phyloP scores from a whole-genome alignment of 2,329 filamentous ascomycete species.

The Dichotomopilus funicola region DNA sequence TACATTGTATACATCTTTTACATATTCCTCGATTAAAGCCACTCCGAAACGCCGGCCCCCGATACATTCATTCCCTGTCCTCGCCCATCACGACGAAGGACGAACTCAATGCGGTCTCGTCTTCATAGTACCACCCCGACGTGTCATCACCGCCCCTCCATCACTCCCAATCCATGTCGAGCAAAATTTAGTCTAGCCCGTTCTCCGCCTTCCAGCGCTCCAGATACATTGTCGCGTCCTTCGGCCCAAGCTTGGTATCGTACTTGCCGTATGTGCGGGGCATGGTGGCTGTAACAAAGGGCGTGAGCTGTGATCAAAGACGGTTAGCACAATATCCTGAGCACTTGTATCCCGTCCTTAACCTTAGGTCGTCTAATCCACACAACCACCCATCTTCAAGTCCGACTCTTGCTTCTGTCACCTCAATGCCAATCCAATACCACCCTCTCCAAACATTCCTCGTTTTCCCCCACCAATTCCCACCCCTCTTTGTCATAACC shows the following conservation, averaged over 20 bases:
- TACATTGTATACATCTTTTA: neutral
- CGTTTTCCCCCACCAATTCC: neutral
- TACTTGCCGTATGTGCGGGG: slow-evolving; percentile 47
- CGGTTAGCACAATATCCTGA: neutral
- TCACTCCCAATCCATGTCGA: neutral
- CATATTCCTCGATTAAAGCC: slow-evolving; percentile 3
- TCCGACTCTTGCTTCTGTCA: too few species aligned
- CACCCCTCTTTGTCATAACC: neutral
- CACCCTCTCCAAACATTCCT: too few species aligned
- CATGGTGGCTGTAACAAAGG: slow-evolving; percentile 64
- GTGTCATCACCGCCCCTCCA: neutral
- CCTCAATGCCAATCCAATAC: too few species aligned
- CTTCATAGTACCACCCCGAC: neutral
- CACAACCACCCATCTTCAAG: neutral
- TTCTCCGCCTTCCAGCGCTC: slow-evolving; percentile 63
- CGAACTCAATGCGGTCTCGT: neutral
- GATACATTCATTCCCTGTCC: neutral
- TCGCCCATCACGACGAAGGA: neutral
- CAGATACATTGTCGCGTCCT: slow-evolving; percentile 56
- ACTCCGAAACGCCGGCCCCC: slow-evolving; percentile 9
- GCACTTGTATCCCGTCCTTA: neutral
- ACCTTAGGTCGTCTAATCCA: neutral
- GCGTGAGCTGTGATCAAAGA: slow-evolving; percentile 55
- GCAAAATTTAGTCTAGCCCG: slow-evolving; percentile 44
- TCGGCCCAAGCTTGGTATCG: slow-evolving; percentile 45